phyloP scores from a whole-genome alignment of 768 basidiomycete species.

The Boletus rex-veris region DNA sequence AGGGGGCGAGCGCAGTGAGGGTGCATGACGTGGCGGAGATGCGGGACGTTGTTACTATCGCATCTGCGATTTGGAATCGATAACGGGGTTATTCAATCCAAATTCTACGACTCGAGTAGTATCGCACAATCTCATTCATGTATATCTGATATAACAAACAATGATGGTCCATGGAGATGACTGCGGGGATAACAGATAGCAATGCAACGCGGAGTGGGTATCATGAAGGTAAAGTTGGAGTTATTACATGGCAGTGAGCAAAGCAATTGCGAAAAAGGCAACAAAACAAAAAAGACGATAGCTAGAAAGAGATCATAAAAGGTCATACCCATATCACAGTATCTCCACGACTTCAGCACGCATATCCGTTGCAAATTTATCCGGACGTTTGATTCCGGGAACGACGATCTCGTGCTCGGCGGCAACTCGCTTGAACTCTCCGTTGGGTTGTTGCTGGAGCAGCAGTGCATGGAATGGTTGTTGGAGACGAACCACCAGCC shows the following conservation, averaged over 20 bases:
- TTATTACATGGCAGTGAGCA: too few species aligned
- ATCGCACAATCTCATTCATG: too few species aligned
- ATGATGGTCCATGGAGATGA: too few species aligned
- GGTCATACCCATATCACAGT: not conserved
- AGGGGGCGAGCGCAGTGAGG: constrained; percentile 67
- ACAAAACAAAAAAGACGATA: too few species aligned
- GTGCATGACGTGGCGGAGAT: constrained; percentile 80
- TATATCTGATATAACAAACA: too few species aligned
- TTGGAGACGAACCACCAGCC: not conserved
- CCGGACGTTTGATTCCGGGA: not conserved
- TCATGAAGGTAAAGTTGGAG: too few species aligned
- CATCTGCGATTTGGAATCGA: constrained; percentile 53
- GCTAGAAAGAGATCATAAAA: too few species aligned
- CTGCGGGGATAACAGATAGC: too few species aligned
- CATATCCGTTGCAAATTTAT: not conserved
- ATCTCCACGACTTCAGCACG: not conserved
- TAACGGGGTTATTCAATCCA: not conserved
- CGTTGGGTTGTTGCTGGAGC: not conserved
- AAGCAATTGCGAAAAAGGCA: too few species aligned
- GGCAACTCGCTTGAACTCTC: not conserved
- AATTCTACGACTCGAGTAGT: too few species aligned
- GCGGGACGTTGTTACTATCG: constrained; percentile 67
- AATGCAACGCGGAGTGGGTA: too few species aligned
- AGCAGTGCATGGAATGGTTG: not conserved
- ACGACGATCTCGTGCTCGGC: not conserved